Base-by-base conservation (phyloP, 2,329 filamentous ascomycete species). In the Daldinia eschscholtzii region DNA sequence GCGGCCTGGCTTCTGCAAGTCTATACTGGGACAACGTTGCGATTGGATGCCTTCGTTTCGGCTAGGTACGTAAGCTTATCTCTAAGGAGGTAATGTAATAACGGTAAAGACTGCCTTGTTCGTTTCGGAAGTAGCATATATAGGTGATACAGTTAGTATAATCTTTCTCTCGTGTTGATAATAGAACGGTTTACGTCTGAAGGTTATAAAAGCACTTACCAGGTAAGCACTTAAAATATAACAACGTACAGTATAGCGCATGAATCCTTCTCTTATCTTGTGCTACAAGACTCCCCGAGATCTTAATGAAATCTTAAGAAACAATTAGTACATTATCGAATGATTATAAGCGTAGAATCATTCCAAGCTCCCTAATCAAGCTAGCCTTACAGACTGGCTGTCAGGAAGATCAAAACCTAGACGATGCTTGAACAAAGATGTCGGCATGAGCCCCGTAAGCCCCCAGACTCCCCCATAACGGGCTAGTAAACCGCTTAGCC, bases 1-100 rank as follows among this genome's bases (percentile, higher is more conserved):
- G 26, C 18, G 18, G 15, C 15, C 28, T 33, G 15, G 15, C 26
- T 52, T 26, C 18, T 6, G 15, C 10, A 6, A 15, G 26, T 33
- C 46, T n/a, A n/a, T 18, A 64, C 64, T 41, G 64, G 64, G 56
- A 30, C 39, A 58, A 42, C 12, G 9, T 67, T 67, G 64, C 64
- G 67, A 70, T 65, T 70, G 61, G 65, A 53, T 63, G 18, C 20
- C 10, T 41, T 59, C n/a, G 4, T 13, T 10, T 60, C 1, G 28
- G 9, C 12, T 59, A 39, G 28, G 30, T 48, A 30, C 39, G 63
- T 56, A 59, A 53, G 23, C 37, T 13, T 57, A 57, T 30, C 13
- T 6, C 39, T 5, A 35, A 57, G 41, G 55, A 30, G 18, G n/a
- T 23, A n/a, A n/a, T 12, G 9, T n/a, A 28, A n/a, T 30, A n/a